phyloP scores from a whole-genome alignment of 2,329 filamentous ascomycete genomes.

The Exophiala sp. region DNA sequence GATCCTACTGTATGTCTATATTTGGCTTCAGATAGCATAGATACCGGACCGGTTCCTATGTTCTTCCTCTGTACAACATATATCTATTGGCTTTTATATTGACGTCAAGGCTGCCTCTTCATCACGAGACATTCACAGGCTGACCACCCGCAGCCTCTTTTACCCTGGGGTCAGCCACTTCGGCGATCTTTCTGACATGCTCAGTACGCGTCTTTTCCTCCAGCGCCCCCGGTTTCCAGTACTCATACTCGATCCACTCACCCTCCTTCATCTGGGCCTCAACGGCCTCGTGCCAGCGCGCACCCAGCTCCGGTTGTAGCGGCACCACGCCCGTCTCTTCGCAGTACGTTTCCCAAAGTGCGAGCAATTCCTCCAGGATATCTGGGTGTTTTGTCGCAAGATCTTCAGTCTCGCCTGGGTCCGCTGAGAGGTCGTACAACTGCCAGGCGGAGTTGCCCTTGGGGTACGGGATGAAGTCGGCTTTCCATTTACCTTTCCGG shows the following conservation, averaged over 20 bases:
- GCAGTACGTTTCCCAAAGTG: slow-evolving; percentile 50
- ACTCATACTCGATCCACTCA: slow-evolving; percentile 64
- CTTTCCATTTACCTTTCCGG: slow-evolving; percentile 56
- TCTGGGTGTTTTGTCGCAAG: slow-evolving; percentile 42
- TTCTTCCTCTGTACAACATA: too few species aligned
- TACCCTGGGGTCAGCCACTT: slow-evolving; percentile 24
- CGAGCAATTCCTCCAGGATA: slow-evolving; percentile 47
- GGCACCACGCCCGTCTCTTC: slow-evolving; percentile 39
- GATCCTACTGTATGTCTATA: too few species aligned
- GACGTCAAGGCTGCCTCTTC: too few species aligned
- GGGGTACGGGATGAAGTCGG: slow-evolving; percentile 55
- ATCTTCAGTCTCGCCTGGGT: slow-evolving; percentile 52
- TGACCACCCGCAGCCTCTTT: slow-evolving; percentile 12
- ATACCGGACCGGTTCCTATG: too few species aligned
- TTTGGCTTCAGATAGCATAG: too few species aligned
- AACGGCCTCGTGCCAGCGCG: slow-evolving; percentile 55
- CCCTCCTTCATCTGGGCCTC: slow-evolving; percentile 65
- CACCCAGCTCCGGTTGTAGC: slow-evolving; percentile 55
- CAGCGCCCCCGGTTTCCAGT: slow-evolving; percentile 56
- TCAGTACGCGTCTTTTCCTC: slow-evolving; percentile 35
- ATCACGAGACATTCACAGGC: slow-evolving; percentile 9
- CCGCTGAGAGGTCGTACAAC: slow-evolving; percentile 52
- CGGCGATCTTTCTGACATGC: slow-evolving; percentile 33
- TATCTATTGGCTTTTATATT: too few species aligned
- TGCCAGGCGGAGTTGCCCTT: slow-evolving; percentile 57